Evolutionary conservation across 805 yeast species (phyloP).

Genomic region (Zygosaccharomyces pseudorouxii): DNA sequence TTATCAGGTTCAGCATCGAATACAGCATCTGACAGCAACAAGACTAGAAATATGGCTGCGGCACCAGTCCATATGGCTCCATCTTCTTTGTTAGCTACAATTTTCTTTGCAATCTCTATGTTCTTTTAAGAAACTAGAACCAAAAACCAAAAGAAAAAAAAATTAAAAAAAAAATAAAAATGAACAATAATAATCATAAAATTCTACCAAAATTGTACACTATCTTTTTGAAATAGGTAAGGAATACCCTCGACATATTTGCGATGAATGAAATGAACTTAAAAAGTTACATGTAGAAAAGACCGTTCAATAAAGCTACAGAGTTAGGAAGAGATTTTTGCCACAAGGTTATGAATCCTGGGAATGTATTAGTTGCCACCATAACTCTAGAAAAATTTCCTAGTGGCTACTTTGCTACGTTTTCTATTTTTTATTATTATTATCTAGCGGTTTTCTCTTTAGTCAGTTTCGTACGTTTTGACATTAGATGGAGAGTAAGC

Average conservation of each 20-base stretch:
- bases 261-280: neutral
- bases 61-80: neutral
- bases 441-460: neutral
- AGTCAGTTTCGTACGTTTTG: slow-evolving; percentile 1
- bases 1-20: slow-evolving; percentile 5
- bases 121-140: neutral
- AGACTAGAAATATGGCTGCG: neutral
- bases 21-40: neutral
- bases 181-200: neutral
- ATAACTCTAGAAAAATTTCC: neutral
- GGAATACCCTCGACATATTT: neutral
- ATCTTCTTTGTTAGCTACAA: neutral
- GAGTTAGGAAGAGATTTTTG: neutral
- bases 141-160: neutral
- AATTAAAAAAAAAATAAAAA: neutral
- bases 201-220: neutral
- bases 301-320: neutral
- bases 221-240: neutral
- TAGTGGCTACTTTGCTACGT: neutral
- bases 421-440: neutral
- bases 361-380: neutral
- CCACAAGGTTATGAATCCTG: neutral
- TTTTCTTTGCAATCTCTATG: slow-evolving; percentile 1
- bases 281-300: neutral
- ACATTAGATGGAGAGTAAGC: neutral